Conservation (phyloP, 495 filamentous ascomycete genomes). For the Poronia punctata region DNA sequence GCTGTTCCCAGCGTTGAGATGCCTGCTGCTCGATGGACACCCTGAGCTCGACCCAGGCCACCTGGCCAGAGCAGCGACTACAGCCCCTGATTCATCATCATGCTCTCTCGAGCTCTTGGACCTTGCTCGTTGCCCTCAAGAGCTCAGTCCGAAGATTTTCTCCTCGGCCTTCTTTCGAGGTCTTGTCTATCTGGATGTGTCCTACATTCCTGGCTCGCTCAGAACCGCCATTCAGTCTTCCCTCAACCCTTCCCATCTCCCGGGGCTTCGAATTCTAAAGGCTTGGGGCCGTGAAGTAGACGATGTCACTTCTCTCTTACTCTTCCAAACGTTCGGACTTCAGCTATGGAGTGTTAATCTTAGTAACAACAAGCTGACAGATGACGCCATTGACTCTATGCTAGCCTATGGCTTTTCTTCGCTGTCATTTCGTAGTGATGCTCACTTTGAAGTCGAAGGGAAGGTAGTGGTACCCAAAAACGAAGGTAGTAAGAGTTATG, state of each 20-base stretch:
- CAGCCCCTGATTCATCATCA: background rate
- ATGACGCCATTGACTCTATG: constrained; percentile 23
- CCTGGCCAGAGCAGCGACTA: no score
- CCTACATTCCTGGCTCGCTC: constrained; percentile 30
- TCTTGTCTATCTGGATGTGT: constrained; percentile 41
- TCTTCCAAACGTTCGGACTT: constrained; percentile 23
- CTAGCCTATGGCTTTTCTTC: constrained; percentile 18
- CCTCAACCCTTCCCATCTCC: constrained; percentile 23
- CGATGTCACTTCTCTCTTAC: constrained; percentile 17
- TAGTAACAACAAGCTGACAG: constrained; percentile 34
- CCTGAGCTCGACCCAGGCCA: constrained; percentile 25
- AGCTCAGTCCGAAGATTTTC: constrained; percentile 27
- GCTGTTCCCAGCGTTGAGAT: constrained; percentile 30
- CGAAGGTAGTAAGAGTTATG: constrained; percentile 21
- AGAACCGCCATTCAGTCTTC: constrained; percentile 18
- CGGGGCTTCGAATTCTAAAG: constrained; percentile 36
- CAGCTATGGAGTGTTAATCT: constrained; percentile 43
- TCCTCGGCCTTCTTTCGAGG: constrained; percentile 19
- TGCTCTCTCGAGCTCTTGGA: constrained; percentile 27
- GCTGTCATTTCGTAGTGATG: constrained; percentile 14
- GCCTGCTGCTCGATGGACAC: constrained; percentile 33
- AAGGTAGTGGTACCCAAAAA: constrained; percentile 13
- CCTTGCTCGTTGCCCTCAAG: constrained; percentile 23
- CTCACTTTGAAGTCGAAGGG: constrained; percentile 31
- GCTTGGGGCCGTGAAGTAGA: constrained; percentile 30